A percentile compares a stretch with the other conserved stretches of the same genome.
phyloP scores from a whole-genome alignment of 768 basidiomycete species.

The Nidula microcarpa region DNA sequence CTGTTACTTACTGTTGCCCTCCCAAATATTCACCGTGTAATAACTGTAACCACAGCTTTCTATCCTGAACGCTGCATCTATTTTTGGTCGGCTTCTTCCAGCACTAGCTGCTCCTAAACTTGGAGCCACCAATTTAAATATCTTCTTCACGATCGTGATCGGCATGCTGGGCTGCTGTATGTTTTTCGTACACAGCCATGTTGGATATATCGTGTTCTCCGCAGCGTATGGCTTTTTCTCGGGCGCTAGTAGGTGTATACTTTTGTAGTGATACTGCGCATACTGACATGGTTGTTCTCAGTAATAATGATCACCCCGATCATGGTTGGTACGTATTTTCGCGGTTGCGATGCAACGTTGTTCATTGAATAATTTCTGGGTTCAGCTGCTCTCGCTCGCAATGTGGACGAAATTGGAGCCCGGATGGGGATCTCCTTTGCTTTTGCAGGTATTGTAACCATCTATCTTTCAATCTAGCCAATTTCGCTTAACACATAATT shows the following conservation, averaged over 20 bases:
- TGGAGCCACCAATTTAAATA: constrained; percentile 1
- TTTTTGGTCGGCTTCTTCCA: neutral
- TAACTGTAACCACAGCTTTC: neutral
- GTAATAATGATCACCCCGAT: neutral
- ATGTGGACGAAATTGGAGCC: neutral
- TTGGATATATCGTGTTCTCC: neutral
- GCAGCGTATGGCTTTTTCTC: neutral
- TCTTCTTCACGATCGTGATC: neutral
- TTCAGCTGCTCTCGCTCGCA: neutral
- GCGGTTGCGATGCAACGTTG: neutral
- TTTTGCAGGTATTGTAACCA: constrained; percentile 1
- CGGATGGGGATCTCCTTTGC: constrained; percentile 13
- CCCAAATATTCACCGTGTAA: neutral
- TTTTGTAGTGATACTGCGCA: neutral
- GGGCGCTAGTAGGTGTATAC: neutral
- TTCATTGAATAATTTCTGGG: neutral
- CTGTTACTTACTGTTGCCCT: too few relatives aligned
- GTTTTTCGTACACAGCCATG: neutral
- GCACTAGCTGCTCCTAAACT: neutral
- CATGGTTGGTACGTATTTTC: neutral
- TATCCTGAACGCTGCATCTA: neutral
- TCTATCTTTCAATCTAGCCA: neutral
- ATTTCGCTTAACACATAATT: neutral
- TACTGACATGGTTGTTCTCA: neutral
- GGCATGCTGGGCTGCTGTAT: neutral